Conservation (phyloP, 2,329 filamentous ascomycete species). For the Aspergillus alliaceus region DNA sequence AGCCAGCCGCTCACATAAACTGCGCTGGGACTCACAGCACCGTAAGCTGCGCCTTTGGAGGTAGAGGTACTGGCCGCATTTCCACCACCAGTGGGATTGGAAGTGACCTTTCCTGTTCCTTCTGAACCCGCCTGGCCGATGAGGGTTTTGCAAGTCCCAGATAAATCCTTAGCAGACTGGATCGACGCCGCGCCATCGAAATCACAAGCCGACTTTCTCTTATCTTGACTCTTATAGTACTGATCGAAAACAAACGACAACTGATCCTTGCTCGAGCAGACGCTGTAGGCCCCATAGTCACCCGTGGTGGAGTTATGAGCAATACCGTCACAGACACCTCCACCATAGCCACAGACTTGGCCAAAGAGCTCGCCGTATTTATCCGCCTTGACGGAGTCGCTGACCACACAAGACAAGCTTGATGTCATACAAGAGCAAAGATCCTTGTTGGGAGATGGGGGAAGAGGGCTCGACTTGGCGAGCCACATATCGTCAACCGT, state of each 20-base stretch:
- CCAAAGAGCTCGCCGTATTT: slow-evolving; percentile 63
- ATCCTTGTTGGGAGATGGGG: slow-evolving; percentile 73
- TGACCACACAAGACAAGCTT: slow-evolving; percentile 69
- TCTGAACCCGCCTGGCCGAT: slow-evolving; percentile 41
- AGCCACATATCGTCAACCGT: slow-evolving; percentile 64
- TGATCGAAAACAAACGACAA: slow-evolving; percentile 50
- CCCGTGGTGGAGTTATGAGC: slow-evolving; percentile 39
- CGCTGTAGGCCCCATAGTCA: slow-evolving; percentile 49
- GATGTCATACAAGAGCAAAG: slow-evolving; percentile 86
- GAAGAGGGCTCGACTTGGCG: slow-evolving; percentile 64
- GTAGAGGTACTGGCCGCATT: slow-evolving; percentile 15
- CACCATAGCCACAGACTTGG: slow-evolving; percentile 40
- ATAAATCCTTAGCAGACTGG: slow-evolving; percentile 24
- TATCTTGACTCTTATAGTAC: slow-evolving; percentile 42
- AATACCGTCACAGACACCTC: slow-evolving; percentile 40
- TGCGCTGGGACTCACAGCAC: slow-evolving; percentile 27
- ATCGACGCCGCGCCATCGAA: slow-evolving; percentile 43
- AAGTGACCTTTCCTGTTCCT: slow-evolving; percentile 42
- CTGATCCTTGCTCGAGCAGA: slow-evolving; percentile 46
- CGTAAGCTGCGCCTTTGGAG: slow-evolving; percentile 35
- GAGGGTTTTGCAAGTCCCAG: slow-evolving; percentile 35
- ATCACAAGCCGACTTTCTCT: slow-evolving; percentile 39
- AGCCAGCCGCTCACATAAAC: slow-evolving; percentile 42
- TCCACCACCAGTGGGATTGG: slow-evolving; percentile 29
- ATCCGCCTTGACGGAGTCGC: slow-evolving; percentile 57